Evolutionary conservation across 2,329 filamentous ascomycete species (phyloP), one percentile per base, ranked within the genome.

Genomic region (Trichoderma atrobrunneum): DNA sequence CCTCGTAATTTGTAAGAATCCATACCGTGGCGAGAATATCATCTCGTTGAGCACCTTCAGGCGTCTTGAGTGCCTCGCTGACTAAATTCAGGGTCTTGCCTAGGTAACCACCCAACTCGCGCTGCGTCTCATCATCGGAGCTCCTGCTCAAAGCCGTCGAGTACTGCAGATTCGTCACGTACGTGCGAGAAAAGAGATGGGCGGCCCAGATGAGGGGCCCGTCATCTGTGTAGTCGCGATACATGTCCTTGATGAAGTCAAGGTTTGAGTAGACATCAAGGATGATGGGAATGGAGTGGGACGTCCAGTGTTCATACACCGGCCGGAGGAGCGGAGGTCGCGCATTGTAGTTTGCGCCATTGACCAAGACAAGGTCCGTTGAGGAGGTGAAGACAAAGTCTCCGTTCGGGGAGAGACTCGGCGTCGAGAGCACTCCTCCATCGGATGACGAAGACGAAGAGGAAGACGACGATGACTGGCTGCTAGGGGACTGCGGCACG

Each of bases 1-100:
- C 82, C 78, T 84, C 82, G 61, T 84, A 83, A 72, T 82, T 82
- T 54, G 80, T 74, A 24, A 84, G 75, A 39, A 84, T 78, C 82
- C 82, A 84, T 3, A 84, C 80, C 3, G 82, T 81, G 18, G 80
- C 80, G 18, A 84, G 79, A 24, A 82, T 77, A 69, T 84, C 80
- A 26, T 82, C 77, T 70, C 82, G 72, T 54, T 77, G 36, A 5
- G 78, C 74, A 7, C 80, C 79, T 7, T 74, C 73, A 5, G 77
- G 75, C 11, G 78, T 75, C 7, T 74, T 77, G 18, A 84, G 74
- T 7, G 84, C 84, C 7, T 79, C 76, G 51, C 81, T 78, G 21
- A 87, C 78, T 3, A 80, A 77, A n/a, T 75, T 78, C 57, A 84
- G 72, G 0, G 82, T 81, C 73, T 80, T 81, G 6, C 81, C 80